Evolutionary conservation across 768 basidiomycete genomes (phyloP).

Genomic region (Pisolithus tinctorius): DNA sequence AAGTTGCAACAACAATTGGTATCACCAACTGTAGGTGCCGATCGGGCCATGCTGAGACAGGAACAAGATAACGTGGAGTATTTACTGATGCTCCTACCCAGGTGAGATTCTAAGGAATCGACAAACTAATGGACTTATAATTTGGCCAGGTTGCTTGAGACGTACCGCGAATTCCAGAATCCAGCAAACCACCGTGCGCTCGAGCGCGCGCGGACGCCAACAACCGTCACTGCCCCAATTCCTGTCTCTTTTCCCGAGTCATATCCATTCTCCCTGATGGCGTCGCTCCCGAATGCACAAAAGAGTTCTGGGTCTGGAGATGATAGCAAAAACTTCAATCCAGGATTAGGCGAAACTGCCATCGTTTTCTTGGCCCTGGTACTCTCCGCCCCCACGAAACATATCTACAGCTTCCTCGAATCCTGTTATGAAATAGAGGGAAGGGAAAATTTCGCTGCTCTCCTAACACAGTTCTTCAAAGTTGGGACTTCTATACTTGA

Average conservation of each 20-base stretch:
- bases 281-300: conserved; percentile 53
- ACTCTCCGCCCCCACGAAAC: conserved; percentile 69
- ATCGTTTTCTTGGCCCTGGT: conserved; percentile 79
- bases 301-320: conserved; percentile 38
- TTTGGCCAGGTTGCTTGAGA: conserved; percentile 64
- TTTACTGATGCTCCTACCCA: conserved; percentile 74
- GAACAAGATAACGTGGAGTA: conserved; percentile 93
- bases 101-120: conserved; percentile 38
- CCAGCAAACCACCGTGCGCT: conserved; percentile 61
- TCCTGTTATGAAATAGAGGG: conserved; percentile 86
- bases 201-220: conserved; percentile 55
- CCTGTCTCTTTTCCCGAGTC: conserved; percentile 91
- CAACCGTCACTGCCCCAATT: conserved; percentile 47
- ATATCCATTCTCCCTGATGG: conserved; percentile 83
- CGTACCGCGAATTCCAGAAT: conserved; percentile 78
- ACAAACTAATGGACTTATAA: conserved; percentile 1
- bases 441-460: conserved; percentile 60
- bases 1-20: conserved; percentile 78
- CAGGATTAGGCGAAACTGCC: conserved; percentile 78
- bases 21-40: conserved; percentile 52
- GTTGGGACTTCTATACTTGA: conserved; percentile 75
- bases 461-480: conserved; percentile 75
- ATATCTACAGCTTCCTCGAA: conserved; percentile 74
- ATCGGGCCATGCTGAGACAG: conserved; percentile 56
- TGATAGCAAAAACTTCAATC: conserved; percentile 53